These are phyloP conservation scores for Ophiocordyceps camponoti-saundersi DNA, from an alignment of 2,329 filamentous ascomycete genomes.

Conservation along the genomic window DNA sequence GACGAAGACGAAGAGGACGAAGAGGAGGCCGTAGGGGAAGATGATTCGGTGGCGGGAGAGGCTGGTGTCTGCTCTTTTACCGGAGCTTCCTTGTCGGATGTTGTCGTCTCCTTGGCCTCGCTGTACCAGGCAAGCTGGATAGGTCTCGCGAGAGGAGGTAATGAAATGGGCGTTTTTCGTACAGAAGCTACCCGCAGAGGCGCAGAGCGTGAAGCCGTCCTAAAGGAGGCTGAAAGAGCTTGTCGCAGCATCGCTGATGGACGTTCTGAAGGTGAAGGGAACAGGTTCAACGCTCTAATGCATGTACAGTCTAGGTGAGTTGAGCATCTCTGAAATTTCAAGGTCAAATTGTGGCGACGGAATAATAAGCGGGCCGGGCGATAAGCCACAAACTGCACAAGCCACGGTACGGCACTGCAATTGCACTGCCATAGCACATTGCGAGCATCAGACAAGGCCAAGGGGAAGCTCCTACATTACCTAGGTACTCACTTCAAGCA, in stretches of 20 bases:
- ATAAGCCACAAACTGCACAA: background rate
- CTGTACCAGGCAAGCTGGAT: slow-evolving; percentile 26
- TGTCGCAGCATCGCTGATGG: slow-evolving; percentile 26
- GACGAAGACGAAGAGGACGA: background rate
- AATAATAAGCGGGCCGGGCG: background rate
- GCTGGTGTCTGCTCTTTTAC: slow-evolving; percentile 5
- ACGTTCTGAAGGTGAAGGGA: too few species aligned
- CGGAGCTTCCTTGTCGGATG: slow-evolving; percentile 10
- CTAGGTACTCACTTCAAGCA: background rate
- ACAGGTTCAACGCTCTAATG: too few species aligned
- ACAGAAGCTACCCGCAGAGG: slow-evolving; percentile 17
- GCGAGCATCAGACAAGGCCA: background rate
- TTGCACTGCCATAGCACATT: background rate
- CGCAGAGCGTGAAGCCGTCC: slow-evolving; percentile 22
- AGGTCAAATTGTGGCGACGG: slow-evolving; percentile 1
- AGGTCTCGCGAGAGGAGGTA: slow-evolving; percentile 17
- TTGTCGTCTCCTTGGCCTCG: slow-evolving; percentile 25
- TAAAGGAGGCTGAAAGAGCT: slow-evolving; percentile 23
- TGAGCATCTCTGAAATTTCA: slow-evolving; percentile 9
- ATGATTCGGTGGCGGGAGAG: slow-evolving; percentile 4
- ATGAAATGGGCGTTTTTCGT: slow-evolving; percentile 15
- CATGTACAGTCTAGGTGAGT: too few species aligned
- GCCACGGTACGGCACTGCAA: background rate
- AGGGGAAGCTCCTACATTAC: background rate
- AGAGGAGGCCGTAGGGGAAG: background rate